Conservation (phyloP, 768 basidiomycete species). For the Leccinum boreale region DNA sequence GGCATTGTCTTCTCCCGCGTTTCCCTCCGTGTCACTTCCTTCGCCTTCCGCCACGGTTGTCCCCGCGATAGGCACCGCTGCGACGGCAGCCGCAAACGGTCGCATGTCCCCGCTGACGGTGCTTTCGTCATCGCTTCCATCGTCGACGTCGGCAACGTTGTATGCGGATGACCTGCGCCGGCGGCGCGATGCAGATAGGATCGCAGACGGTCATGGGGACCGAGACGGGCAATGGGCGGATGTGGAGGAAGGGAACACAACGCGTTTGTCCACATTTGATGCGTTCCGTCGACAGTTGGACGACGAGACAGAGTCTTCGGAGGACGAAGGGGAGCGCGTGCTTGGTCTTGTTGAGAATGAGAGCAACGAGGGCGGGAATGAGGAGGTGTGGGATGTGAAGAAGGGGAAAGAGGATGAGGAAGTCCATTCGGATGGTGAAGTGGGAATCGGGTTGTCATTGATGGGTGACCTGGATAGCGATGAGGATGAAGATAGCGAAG, state of each 20-base stretch:
- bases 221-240: conserved; percentile 2
- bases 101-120: conserved; percentile 16
- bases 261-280: conserved; percentile 24
- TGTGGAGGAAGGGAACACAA: conserved; percentile 17
- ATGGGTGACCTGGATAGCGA: conserved; percentile 47
- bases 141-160: not conserved
- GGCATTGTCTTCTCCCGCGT: conserved; percentile 15
- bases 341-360: conserved; percentile 1
- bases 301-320: conserved; percentile 8
- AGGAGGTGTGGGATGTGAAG: not conserved
- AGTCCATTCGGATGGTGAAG: conserved; percentile 52
- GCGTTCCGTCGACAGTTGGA: conserved; percentile 21
- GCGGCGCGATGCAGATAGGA: not conserved
- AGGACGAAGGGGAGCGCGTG: conserved; percentile 11
- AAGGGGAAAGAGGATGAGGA: conserved; percentile 11
- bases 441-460: conserved; percentile 68
- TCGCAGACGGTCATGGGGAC: not conserved
- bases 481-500: conserved; percentile 13
- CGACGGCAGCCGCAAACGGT: conserved; percentile 14
- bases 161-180: not conserved
- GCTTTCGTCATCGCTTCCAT: conserved; percentile 11
- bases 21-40: not conserved
- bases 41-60: not conserved
- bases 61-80: conserved; percentile 1
- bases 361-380: not conserved